Base-by-base conservation (phyloP, 495 filamentous ascomycete genomes). In the Cercophora newfieldiana region DNA sequence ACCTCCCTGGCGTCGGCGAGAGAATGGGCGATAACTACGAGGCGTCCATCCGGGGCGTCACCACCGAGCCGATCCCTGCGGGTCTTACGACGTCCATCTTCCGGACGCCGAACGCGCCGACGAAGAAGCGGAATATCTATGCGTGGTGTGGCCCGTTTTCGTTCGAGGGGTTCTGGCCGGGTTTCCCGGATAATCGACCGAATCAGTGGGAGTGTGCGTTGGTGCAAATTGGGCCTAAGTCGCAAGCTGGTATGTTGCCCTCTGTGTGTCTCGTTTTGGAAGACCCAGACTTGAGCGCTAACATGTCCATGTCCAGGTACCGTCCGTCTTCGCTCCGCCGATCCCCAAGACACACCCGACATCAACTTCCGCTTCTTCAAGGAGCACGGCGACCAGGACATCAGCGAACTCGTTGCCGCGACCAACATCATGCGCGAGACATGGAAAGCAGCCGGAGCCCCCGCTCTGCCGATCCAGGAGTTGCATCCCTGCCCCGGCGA, bases 1-100 rank as follows among this genome's bases (percentile, higher is more conserved):
- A 86, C 25, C 68, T 82, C 0, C 85, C 84, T 8, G 86, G 83
- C 12, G 85, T 88, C 1, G 85, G 85, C 4, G 79, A 79, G 59
- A 85, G 85, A 50, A 76, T 88, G 6, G 79, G 80, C 68, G 86
- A 89, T 63, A 86, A 87, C 69, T 78, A 80, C 61, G 78, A 80
- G 50, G 70, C 70, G 30, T 67, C 70, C 37, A 71, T 78, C 21
- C 33, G 73, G 18, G 71, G 71, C 3, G 57, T 74, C 25, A 70
- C 24, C 63, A 69, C 59, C 56, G 25, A 69, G 68, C 21, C 63
- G 70, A 56, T 66, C 65, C 59, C 66, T 69, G 12, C 25, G 7
- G 47, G 55, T 44, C 44, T 60, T 64, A 67, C 72, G 50, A 68
- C 71, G 7, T 55, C 74, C n/a, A 69, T 76, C 61, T 56, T 74